Percentiles rank a stretch among this genome's conserved stretches.
phyloP scores from a whole-genome alignment of 305 asterid species.

The Fraxinus nigra region DNA sequence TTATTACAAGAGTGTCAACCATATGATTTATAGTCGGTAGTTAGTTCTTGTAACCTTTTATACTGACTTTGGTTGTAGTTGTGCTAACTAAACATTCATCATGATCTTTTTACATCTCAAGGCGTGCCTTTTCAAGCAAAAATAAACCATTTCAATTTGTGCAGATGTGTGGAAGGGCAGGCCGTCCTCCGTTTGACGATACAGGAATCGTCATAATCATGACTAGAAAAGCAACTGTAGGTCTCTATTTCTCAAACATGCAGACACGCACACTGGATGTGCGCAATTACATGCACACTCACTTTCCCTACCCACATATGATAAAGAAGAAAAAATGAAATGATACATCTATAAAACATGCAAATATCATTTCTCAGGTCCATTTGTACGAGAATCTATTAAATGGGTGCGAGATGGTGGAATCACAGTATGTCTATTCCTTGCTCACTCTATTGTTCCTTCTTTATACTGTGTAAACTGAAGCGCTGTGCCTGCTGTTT shows the following conservation, averaged over 20 bases:
- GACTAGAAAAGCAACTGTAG: constrained; percentile 97
- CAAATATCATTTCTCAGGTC: constrained; percentile 50
- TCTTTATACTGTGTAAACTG: constrained; percentile 8
- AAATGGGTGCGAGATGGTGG: constrained; percentile 95
- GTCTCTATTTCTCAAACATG: constrained; percentile 12
- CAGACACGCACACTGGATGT: neutral
- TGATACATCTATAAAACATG: constrained; percentile 19
- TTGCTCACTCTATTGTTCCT: constrained; percentile 25
- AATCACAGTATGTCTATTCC: constrained; percentile 81
- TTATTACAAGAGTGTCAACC: constrained; percentile 7
- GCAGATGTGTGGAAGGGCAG: constrained; percentile 99
- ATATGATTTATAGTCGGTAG: constrained; percentile 12
- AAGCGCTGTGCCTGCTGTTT: constrained; percentile 16
- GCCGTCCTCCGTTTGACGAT: constrained; percentile 98
- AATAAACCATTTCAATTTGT: constrained; percentile 27
- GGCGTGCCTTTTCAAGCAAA: constrained; percentile 24
- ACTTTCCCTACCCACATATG: neutral
- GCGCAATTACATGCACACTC: neutral
- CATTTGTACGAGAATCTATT: constrained; percentile 91
- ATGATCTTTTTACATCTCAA: constrained; percentile 13
- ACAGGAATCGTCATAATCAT: constrained; percentile 91
- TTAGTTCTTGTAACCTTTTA: constrained; percentile 15
- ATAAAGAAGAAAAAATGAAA: constrained; percentile 1
- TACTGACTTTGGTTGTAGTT: constrained; percentile 18
- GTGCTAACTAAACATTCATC: constrained; percentile 16